These are phyloP conservation scores for Pinus tabuliformis DNA, from an alignment of 75 land plant species.

Conservation along the genomic window DNA sequence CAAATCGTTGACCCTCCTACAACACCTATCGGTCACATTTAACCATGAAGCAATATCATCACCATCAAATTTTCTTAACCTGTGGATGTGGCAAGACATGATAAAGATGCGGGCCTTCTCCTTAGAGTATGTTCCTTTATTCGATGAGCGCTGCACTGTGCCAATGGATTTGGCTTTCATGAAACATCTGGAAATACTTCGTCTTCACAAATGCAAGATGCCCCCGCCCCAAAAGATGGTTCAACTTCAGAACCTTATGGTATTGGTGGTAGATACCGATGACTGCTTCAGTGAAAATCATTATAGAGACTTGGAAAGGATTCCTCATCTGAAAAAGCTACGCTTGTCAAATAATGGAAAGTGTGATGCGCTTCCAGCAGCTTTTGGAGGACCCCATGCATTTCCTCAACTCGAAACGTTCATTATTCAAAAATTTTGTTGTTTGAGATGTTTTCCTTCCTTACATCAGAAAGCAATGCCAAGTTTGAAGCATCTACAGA, in stretches of 20 bases:
- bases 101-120: not conserved
- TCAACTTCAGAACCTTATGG: not conserved
- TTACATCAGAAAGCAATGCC: too few species aligned
- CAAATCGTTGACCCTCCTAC: not conserved
- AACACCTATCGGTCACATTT: not conserved
- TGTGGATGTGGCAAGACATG: not conserved
- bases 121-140: not conserved
- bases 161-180: not conserved
- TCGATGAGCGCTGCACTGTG: not conserved
- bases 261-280: not conserved
- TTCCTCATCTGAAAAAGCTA: too few species aligned
- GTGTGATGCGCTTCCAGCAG: too few species aligned
- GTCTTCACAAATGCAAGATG: not conserved
- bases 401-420: too few species aligned
- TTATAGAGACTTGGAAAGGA: too few species aligned
- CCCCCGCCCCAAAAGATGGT: not conserved
- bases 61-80: not conserved
- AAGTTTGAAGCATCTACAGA: too few species aligned
- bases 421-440: too few species aligned
- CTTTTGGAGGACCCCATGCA: too few species aligned
- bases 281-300: not conserved
- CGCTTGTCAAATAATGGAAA: too few species aligned
- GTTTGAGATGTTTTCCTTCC: too few species aligned
- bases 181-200: not conserved
- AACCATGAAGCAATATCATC: not conserved